Evolutionary conservation across 2,329 filamentous ascomycete species (phyloP).

Genomic region (Onygena corvina): DNA sequence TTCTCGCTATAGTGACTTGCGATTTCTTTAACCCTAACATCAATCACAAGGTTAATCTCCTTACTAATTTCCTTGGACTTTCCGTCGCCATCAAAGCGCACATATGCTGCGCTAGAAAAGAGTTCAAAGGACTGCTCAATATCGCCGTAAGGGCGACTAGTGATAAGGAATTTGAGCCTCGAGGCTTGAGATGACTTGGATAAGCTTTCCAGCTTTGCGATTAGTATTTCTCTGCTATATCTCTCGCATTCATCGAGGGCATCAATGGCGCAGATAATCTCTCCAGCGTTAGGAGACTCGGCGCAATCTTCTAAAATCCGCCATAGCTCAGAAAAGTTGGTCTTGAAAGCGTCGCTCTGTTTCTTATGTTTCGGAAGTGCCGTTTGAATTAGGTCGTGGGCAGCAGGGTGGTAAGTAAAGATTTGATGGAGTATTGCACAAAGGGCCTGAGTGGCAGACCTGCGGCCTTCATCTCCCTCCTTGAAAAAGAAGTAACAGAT

Average conservation of each 20-base stretch:
- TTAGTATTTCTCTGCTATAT: conserved; percentile 16
- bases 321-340: conserved; percentile 25
- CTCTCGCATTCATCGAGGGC: conserved; percentile 33
- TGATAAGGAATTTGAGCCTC: conserved; percentile 28
- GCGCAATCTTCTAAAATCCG: conserved; percentile 18
- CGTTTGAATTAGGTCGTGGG: conserved; percentile 14
- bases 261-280: conserved; percentile 31
- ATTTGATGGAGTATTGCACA: conserved; percentile 31
- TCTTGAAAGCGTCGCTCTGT: conserved; percentile 14
- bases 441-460: conserved; percentile 21
- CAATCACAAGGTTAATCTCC: conserved; percentile 22
- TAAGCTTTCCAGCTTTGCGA: conserved; percentile 18
- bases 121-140: conserved; percentile 14
- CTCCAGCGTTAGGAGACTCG: conserved; percentile 9
- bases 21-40: conserved; percentile 14
- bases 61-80: conserved; percentile 14
- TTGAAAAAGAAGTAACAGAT: conserved; percentile 39
- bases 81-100: conserved; percentile 17
- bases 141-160: conserved; percentile 19
- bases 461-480: conserved; percentile 29
- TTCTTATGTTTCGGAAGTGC: conserved; percentile 15
- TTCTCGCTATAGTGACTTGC: conserved; percentile 14
- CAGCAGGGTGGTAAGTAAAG: conserved; percentile 17
- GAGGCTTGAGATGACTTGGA: conserved; percentile 7
- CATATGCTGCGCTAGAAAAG: conserved; percentile 11